Evolutionary conservation across 176 grass and related monocot genomes (phyloP), one percentile per base, ranked within the genome.

Genomic region (Cymbopogon citratus): DNA sequence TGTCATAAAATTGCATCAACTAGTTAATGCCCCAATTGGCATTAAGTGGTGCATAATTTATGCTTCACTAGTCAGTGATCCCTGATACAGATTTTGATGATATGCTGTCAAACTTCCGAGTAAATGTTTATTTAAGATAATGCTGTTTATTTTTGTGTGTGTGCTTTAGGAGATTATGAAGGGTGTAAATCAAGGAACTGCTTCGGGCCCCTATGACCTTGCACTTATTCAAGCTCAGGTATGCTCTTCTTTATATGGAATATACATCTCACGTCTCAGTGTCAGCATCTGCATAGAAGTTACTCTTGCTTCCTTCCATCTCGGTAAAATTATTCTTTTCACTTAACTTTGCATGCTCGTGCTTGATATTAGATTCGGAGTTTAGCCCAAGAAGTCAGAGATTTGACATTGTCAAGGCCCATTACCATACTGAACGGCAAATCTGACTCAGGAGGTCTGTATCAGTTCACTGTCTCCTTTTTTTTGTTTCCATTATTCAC

Each of bases 171-270:
- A 92, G 84, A 40, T 98, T 80, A 85, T 91, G 82, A 95, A 95
- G 66, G 92, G 86, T 57, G 78, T 91, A 67, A 95, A 91, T 74
- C 88, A 98, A 85, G 92, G 86, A 52, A 71, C 89, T 73, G 57
- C 90, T 40, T 89, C 90, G 1, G 86, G 81, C 2, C 63, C 91
- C 38, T 89, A 86, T 69, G 92, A 98, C 69, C 84, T 91, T 62
- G 82, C 90, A 60, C 75, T 98, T 88, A 87, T 98, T 80, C 90
- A 94, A 81, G 90, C 92, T 93, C 95, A 98, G 92, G 95, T 95
- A 79, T 31, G 19, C 24, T 71, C 25, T 49, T 77, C 29, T 76
- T 76, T 74, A 71, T 66, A 35, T 60, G 74, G 56, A 31, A 23
- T 84, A 10, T 84, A 10, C 27, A 71, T 52, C 13, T 54, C 6